Percentiles rank a stretch among this genome's conserved stretches.
phyloP scores from a whole-genome alignment of 257 asterid genomes.

The Capsicum chinense region DNA sequence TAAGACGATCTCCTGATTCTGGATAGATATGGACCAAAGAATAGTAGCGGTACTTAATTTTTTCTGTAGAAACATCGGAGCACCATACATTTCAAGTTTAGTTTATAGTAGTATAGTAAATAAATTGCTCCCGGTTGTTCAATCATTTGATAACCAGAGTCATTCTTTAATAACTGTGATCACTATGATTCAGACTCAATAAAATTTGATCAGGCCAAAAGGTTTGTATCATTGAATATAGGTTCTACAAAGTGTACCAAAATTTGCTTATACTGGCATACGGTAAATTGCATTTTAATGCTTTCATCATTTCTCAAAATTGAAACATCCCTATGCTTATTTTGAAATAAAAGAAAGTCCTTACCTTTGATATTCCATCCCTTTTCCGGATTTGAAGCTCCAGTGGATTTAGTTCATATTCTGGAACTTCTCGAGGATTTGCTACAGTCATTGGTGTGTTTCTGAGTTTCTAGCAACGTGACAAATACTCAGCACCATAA shows the following conservation, averaged over 20 bases:
- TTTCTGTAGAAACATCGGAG: neutral
- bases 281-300: neutral
- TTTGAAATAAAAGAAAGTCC: constrained; percentile 28
- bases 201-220: neutral
- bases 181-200: too few species aligned
- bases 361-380: constrained; percentile 93
- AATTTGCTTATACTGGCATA: neutral
- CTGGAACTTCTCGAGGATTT: constrained; percentile 98
- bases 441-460: constrained; percentile 95
- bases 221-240: neutral
- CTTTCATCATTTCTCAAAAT: constrained; percentile 20
- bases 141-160: too few species aligned
- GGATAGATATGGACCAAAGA: neutral
- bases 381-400: constrained; percentile 89
- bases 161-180: too few species aligned
- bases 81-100: neutral
- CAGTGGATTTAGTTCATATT: constrained; percentile 91
- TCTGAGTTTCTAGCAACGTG: constrained; percentile 80
- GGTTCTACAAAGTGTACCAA: neutral
- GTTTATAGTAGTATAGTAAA: neutral
- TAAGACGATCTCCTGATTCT: neutral
- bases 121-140: too few species aligned
- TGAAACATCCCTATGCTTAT: neutral
- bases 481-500: constrained; percentile 38
- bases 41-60: neutral